Base-by-base conservation (phyloP, 2,329 filamentous ascomycete species). In the Stenocarpella maydis region DNA sequence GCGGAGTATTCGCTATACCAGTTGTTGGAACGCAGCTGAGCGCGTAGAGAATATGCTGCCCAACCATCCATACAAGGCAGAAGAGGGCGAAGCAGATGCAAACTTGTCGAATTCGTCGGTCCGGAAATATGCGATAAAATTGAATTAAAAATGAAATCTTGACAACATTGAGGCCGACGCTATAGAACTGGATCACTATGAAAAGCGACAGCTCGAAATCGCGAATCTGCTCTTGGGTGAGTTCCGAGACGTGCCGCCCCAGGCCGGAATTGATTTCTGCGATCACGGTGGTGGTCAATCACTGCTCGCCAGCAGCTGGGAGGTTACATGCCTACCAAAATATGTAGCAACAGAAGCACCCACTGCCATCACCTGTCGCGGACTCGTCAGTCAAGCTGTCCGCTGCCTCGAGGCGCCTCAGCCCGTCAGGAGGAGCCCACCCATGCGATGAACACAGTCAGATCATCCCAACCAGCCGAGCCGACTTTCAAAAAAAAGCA, bases 381-480 rank as follows among this genome's bases (percentile, higher is more conserved):
- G 9, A 17, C 17, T 34, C 28, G 24, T 61, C 24, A 61, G 28
- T 6, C 50, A 53, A 14, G 19, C 28, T 34, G 3, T 26, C 34
- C n/a, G 17, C 19, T 53, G 17, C 50, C 19, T 34, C 3, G 7
- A 6, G 7, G 34, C 28, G 21, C 6, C 6, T n/a, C 15, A 17
- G 21, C 21, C 39, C 19, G 34, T 45, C 28, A 1, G 26, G 24
- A 10, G 26, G 7, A 17, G 61, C 65, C 14, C 14, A 61, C 65
- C 65, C 65, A 67, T 50, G 65, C 43, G 24, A 67, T 67, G 19
- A 43, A 61, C 21, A 67, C 65, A 1, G 65, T 67, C 8, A 67
- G 37, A 28, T 67, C 65, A 52, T 67, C 65, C 65, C 65, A 67
- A 21, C 65, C 65, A 1, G 53, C 53, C 12, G 53, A 67, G 19